phyloP scores from a whole-genome alignment of 2,329 filamentous ascomycete species.

The Pseudogymnoascus sp. region DNA sequence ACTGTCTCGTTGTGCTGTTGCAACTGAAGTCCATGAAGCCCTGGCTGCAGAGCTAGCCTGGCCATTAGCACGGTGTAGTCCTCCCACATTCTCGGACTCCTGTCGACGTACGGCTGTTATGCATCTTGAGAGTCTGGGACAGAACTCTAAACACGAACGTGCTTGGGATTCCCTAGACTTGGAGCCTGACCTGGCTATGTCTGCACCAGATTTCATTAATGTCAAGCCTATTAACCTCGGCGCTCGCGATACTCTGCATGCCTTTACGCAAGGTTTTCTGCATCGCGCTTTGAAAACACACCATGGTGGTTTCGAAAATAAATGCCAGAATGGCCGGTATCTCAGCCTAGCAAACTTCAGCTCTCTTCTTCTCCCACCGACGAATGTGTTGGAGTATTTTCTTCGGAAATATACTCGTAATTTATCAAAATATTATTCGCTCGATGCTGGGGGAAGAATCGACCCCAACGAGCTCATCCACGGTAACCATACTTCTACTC shows the following conservation, averaged over 20 bases:
- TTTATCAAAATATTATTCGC: slow-evolving; percentile 58
- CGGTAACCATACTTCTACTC: slow-evolving; percentile 57
- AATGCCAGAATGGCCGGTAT: slow-evolving; percentile 15
- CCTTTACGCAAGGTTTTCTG: slow-evolving; percentile 62
- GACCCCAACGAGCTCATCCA: slow-evolving; percentile 62
- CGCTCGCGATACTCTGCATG: slow-evolving; percentile 62
- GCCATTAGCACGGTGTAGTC: slow-evolving; percentile 46
- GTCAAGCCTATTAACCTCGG: slow-evolving; percentile 40
- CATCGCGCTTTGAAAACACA: slow-evolving; percentile 66
- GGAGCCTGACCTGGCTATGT: slow-evolving; percentile 24
- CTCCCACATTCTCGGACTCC: slow-evolving; percentile 35
- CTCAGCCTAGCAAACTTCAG: slow-evolving; percentile 42
- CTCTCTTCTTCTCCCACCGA: slow-evolving; percentile 59
- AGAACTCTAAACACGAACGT: slow-evolving; percentile 41
- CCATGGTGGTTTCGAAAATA: slow-evolving; percentile 38
- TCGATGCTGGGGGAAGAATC: slow-evolving; percentile 51
- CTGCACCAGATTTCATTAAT: slow-evolving; percentile 12
- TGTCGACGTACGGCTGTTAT: slow-evolving; percentile 45
- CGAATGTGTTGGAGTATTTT: slow-evolving; percentile 60
- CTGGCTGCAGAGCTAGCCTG: slow-evolving; percentile 43
- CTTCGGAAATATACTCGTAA: slow-evolving; percentile 58
- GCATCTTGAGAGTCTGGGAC: slow-evolving; percentile 44
- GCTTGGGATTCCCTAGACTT: slow-evolving; percentile 40
- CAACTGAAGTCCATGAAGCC: slow-evolving; percentile 41
- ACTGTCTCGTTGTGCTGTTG: slow-evolving; percentile 12